Evolutionary conservation across 78 protist genomes (phyloP), one percentile per base, ranked within the genome.

Genomic region (Cavenderia fasciculata): DNA sequence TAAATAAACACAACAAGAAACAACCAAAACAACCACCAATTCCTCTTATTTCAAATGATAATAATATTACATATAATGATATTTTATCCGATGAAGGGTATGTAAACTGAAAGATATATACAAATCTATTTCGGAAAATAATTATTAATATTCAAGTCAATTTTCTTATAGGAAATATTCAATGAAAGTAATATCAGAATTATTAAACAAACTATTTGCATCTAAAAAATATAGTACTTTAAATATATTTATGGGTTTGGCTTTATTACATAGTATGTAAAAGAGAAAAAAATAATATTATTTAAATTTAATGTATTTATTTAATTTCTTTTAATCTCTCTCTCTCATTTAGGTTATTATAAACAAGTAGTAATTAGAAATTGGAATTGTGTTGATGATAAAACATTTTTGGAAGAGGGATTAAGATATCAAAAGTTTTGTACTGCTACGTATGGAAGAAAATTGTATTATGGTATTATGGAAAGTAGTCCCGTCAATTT

Each of bases 381-480:
- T 43, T 82, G 66, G 62, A 40, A 52, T 65, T 68, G 79, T 33
- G 43, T 68, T 41, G 44, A 27, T 44, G 61, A 82, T 52, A 65
- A 68, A 40, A 52, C 40, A 10, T 43, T 66, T 8, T 47, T 82
- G 43, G 90, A 82, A 12, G 78, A 68, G 1, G 90, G 54, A 11
- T 43, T 68, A 19, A 66, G 78, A 56, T 82, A 82, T 44, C 43
- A 34, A 23, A 82, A 61, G 65, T 82, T 82, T 51, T 51, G 78
- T 57, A 82, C 90, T 0, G 73, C 74, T 23, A 40, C 78, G 0
- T 82, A 82, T 82, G 90, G 90, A 7, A 82, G 90, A 68, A 82
- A 82, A 38, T 49, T 82, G 51, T 82, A 82, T 57, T 82, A 69
- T 68, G 90, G 90, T 21, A 7, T 82, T 0, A 82, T 82, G 76